Evolutionary conservation across 257 asterid species (phyloP).

Genomic region (Fraxinus pennsylvanica): DNA sequence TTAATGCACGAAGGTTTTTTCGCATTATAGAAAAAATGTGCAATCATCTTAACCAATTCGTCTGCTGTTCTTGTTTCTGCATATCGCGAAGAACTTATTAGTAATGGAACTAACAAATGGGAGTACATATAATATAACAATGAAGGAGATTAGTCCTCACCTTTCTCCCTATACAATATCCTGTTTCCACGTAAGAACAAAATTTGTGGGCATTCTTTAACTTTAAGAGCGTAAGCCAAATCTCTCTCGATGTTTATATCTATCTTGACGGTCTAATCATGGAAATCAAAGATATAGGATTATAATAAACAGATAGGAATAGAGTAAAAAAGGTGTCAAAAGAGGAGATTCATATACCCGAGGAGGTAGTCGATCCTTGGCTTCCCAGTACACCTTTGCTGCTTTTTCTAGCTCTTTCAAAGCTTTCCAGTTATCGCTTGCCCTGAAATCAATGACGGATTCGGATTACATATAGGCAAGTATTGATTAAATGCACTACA

Average conservation of each 20-base stretch:
- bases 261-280: slow-evolving; percentile 76
- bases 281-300: neutral
- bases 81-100: slow-evolving; percentile 22
- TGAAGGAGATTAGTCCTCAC: slow-evolving; percentile 29
- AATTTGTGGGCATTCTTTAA: slow-evolving; percentile 80
- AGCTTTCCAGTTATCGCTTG: slow-evolving; percentile 90
- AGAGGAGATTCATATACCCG: slow-evolving; percentile 58
- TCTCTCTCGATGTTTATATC: slow-evolving; percentile 90
- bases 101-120: neutral
- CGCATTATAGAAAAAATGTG: slow-evolving; percentile 81
- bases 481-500: neutral
- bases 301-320: neutral
- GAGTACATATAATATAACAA: slow-evolving; percentile 14
- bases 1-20: slow-evolving; percentile 67
- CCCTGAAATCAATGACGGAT: slow-evolving; percentile 45
- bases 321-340: neutral
- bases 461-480: neutral
- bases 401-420: slow-evolving; percentile 90
- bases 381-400: slow-evolving; percentile 83
- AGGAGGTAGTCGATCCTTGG: slow-evolving; percentile 90
- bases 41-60: slow-evolving; percentile 89
- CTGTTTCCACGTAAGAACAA: slow-evolving; percentile 82
- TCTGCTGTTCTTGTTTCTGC: slow-evolving; percentile 71
- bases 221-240: slow-evolving; percentile 92
- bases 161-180: slow-evolving; percentile 78